Evolutionary conservation across 108 stramenopile species (phyloP), one percentile per base, ranked within the genome.

Genomic region (Aurantiochytrium sp.): DNA sequence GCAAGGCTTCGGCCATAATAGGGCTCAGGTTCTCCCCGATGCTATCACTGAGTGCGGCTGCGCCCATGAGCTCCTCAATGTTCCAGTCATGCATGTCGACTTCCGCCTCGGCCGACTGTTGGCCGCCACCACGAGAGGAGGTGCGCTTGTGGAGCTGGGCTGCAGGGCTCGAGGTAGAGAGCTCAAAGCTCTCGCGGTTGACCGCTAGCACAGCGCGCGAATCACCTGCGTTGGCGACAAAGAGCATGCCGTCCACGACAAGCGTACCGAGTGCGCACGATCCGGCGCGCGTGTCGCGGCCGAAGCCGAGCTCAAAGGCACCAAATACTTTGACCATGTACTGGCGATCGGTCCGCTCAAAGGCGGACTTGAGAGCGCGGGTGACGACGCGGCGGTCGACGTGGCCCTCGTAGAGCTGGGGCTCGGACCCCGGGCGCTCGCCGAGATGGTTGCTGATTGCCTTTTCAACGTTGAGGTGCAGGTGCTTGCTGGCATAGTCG

Each of bases 251-350:
- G 53, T 55, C 88, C 21, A 51, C 51, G 28, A 94, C 58, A 5
- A 94, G 51, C 42, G 91, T 91, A 49, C 91, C 44, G 44, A 94
- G 87, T 18, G 91, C 91, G 91, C 94, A 94, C 16, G 92, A 92
- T 1, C 94, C 94, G 16, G 90, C 94, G 12, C 90, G 87, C 6
- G 93, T 91, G 14, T 91, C 92, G 25, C 89, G 72, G 0, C 94
- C 92, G 28, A 94, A 94, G 47, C 94, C 94, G 5, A 93, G 59
- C 45, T 92, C 89, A 60, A 93, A 94, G 60, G 94, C 94, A 14
- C 59, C 29, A 42, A 91, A 58, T 6, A 94, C 91, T 59, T 71
- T 89, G 69, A 76, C 59, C 49, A 93, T 49, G 87, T 89, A 92
- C 58, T 90, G 91, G 12, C 92, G 55, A 71, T 94, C 94, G 19